phyloP scores from a whole-genome alignment of 768 basidiomycete species.

The Serendipita sp. region DNA sequence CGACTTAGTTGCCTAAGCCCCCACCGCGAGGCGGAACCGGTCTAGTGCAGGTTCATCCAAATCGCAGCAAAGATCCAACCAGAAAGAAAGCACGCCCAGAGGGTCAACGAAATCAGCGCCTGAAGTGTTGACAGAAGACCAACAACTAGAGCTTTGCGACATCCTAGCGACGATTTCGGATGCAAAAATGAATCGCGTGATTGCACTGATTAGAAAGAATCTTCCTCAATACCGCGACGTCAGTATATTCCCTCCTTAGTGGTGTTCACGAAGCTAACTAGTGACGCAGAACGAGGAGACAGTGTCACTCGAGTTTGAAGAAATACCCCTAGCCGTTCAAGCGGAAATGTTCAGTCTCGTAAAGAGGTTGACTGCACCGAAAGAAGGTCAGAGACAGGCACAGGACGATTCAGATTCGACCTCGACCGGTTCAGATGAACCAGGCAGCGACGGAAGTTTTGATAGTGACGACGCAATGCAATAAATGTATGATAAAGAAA shows the following conservation, averaged over 20 bases:
- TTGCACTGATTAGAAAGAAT: not conserved
- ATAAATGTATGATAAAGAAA: no score
- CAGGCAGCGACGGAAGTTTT: no score
- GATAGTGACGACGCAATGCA: no score
- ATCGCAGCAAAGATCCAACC: not conserved
- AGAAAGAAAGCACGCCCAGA: not conserved
- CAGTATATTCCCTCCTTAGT: not conserved
- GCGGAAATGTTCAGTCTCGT: not conserved
- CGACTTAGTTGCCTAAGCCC: not conserved
- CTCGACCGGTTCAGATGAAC: not conserved
- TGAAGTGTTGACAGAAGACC: not conserved
- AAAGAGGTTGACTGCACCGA: no score
- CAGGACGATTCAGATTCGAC: not conserved
- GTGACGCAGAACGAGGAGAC: not conserved
- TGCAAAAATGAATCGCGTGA: not conserved
- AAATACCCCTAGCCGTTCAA: not conserved
- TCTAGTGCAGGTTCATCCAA: not conserved
- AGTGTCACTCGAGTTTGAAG: not conserved
- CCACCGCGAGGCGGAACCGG: not conserved
- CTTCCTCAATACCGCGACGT: conserved; percentile 3
- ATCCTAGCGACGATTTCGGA: not conserved
- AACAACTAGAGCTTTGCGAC: conserved; percentile 1
- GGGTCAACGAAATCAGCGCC: not conserved
- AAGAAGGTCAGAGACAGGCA: no score
- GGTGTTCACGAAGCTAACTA: not conserved